These are phyloP conservation scores for Grigorovia humatica DNA, from an alignment of 805 yeast species.

Conservation along the genomic window DNA sequence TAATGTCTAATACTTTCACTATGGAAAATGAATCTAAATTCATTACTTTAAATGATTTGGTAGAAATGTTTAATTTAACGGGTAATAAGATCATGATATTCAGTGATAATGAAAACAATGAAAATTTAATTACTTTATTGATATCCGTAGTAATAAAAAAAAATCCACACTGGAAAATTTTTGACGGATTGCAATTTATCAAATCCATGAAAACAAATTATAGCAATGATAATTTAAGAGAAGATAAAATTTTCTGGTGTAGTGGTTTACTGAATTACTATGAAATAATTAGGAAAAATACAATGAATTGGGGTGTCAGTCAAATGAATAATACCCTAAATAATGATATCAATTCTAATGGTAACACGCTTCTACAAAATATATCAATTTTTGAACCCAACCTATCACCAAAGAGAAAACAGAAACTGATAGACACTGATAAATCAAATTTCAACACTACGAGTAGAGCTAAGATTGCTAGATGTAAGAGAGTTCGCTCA, in stretches of 20 bases:
- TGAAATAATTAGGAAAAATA: constrained; percentile 14
- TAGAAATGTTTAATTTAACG: constrained; percentile 17
- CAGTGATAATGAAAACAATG: constrained; percentile 21
- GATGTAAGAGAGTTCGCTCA: constrained; percentile 11
- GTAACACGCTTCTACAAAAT: not conserved
- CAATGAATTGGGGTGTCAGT: constrained; percentile 9
- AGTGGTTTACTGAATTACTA: constrained; percentile 16
- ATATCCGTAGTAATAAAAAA: constrained; percentile 19
- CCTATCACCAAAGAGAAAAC: not conserved
- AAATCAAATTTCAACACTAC: not conserved
- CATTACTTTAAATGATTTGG: constrained; percentile 21
- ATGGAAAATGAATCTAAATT: constrained; percentile 14
- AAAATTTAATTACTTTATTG: constrained; percentile 17
- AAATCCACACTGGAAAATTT: constrained; percentile 13
- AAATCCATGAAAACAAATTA: constrained; percentile 17
- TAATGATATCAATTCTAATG: not conserved
- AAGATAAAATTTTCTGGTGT: constrained; percentile 18
- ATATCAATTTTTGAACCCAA: not conserved
- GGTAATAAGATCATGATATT: constrained; percentile 18
- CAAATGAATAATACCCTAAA: not conserved
- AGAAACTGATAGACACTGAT: not conserved
- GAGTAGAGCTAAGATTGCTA: not conserved
- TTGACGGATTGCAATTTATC: constrained; percentile 23
- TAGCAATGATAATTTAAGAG: constrained; percentile 3
- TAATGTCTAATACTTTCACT: constrained; percentile 8